Base-by-base conservation (phyloP, 768 basidiomycete species). In the Pleurotus cornucopiae region DNA sequence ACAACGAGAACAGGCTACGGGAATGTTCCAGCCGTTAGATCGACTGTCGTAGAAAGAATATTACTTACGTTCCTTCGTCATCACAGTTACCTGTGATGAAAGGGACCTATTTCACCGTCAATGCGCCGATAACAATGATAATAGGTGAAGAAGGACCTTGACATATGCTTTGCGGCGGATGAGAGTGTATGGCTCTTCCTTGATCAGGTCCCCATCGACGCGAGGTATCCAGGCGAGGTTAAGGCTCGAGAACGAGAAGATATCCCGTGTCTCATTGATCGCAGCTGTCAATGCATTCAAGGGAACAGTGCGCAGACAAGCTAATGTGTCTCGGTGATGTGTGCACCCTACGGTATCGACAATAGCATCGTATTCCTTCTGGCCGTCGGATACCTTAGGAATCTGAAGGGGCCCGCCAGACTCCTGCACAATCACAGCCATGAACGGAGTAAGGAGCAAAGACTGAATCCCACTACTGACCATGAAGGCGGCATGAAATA, bases 21-120 rank as follows among this genome's bases (percentile, higher is more conserved):
- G 6, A 18, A 16, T 23, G 12, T 16, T 49, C n/a, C 20, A 43
- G n/a, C 9, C 9, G n/a, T 44, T 9, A 38, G 7, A 12, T 1
- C 44, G 4, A 20, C 2, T 11, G 14, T 40, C 16, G 11, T 34
- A 7, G 46, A 11, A 18, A 30, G 20, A 20, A 5, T 44, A n/a
- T 12, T 25, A 66, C 73, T 58, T 54, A 74, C 65, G 75, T 75
- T 55, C 74, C 76, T 57, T 76, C 75, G 37, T 78, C 76, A 47
- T 77, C 73, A 26, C 67, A 68, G 47, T 71, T 64, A 0, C 77
- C 76, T n/a, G 62, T 59, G 25, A 72, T 59, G 23, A 62, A 57
- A 9, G 71, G 69, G 18, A 66, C 51, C 61, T 64, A 60, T 44
- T 48, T 3, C 12, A 54, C 38, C 61, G 39, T 21, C 49, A 59